Percentiles rank a stretch among this genome's conserved stretches.
Conservation (phyloP, 164 flowering plant genomes). For the Litsea cubeba region DNA sequence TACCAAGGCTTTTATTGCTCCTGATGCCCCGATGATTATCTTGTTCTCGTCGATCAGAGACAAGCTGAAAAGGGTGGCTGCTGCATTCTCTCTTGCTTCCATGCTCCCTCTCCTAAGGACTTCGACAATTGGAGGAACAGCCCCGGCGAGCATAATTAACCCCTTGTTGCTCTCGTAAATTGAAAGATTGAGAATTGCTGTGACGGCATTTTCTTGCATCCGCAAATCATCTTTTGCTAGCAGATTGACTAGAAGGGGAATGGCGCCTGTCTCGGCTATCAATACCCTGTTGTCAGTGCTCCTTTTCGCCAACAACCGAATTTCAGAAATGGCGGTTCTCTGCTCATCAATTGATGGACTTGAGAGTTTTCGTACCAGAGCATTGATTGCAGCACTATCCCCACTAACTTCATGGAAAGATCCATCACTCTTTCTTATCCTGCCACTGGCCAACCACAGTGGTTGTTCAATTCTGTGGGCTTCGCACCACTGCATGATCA, state of each 20-base stretch:
- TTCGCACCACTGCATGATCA: constrained; percentile 75
- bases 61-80: constrained; percentile 89
- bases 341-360: constrained; percentile 49
- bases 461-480: constrained; percentile 65
- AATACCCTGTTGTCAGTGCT: constrained; percentile 83
- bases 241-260: constrained; percentile 68
- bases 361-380: constrained; percentile 64
- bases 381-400: constrained; percentile 57
- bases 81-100: constrained; percentile 90
- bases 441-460: constrained; percentile 40
- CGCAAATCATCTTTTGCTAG: constrained; percentile 50
- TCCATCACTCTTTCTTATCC: constrained; percentile 66
- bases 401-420: constrained; percentile 63
- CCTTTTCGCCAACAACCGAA: constrained; percentile 76
- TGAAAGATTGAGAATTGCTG: constrained; percentile 88
- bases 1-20: constrained; percentile 83
- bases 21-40: constrained; percentile 83
- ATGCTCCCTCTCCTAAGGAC: constrained; percentile 72
- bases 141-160: constrained; percentile 78
- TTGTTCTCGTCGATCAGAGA: constrained; percentile 86
- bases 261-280: constrained; percentile 87
- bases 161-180: constrained; percentile 82
- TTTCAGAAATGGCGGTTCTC: constrained; percentile 59
- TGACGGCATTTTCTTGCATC: constrained; percentile 84
- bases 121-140: constrained; percentile 76